Evolutionary conservation across 805 yeast genomes (phyloP).

Genomic region (Teunomyces atbi): DNA sequence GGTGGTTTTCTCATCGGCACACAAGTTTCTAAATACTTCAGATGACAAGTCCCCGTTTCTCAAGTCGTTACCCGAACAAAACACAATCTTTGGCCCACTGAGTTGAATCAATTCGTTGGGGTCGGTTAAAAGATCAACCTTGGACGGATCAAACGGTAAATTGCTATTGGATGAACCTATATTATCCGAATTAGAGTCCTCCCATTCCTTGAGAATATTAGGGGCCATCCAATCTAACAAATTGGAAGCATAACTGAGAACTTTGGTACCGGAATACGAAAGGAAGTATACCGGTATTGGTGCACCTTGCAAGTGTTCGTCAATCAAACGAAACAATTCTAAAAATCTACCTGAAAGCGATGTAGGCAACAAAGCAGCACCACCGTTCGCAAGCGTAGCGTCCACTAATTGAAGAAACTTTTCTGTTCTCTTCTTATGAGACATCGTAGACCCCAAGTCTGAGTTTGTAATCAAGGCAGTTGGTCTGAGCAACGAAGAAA

Average conservation of each 20-base stretch:
- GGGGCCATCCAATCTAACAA: constrained; percentile 97
- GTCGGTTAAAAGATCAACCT: constrained; percentile 53
- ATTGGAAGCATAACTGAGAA: constrained; percentile 76
- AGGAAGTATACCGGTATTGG: constrained; percentile 72
- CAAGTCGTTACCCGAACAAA: constrained; percentile 68
- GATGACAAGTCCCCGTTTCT: constrained; percentile 62
- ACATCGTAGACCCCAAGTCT: constrained; percentile 59
- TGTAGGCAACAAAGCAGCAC: constrained; percentile 81
- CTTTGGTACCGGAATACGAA: constrained; percentile 77
- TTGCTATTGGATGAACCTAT: constrained; percentile 36
- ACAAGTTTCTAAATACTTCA: constrained; percentile 51
- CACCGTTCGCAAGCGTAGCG: constrained; percentile 68
- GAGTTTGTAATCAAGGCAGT: constrained; percentile 78
- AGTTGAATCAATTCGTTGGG: constrained; percentile 54
- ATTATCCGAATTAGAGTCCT: constrained; percentile 29
- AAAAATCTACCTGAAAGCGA: constrained; percentile 77
- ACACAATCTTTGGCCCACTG: constrained; percentile 74
- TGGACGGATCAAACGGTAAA: constrained; percentile 74
- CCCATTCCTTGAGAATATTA: constrained; percentile 84
- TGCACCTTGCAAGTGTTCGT: constrained; percentile 55
- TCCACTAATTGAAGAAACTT: constrained; percentile 61
- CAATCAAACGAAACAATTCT: constrained; percentile 74
- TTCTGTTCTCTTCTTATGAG: constrained; percentile 64
- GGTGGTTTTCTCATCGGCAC: constrained; percentile 65
- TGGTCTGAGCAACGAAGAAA: constrained; percentile 69